Conservation (phyloP, 106 monocot species). For the Phalaenopsis aphrodite region DNA sequence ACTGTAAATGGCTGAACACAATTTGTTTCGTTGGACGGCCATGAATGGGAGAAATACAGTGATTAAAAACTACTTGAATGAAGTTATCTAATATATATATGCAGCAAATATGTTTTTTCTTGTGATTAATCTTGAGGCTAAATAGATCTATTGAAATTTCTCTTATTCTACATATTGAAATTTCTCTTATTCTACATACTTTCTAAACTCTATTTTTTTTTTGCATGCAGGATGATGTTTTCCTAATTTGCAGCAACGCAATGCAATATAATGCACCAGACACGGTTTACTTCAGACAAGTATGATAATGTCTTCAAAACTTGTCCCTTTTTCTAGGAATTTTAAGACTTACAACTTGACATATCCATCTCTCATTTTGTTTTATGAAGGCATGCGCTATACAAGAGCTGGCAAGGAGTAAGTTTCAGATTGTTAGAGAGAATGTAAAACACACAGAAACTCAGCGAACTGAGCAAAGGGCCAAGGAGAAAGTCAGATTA, state of each 20-base stretch:
- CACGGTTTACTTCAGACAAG: conserved; percentile 60
- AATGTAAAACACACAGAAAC: conserved; percentile 20
- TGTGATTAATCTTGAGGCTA: not conserved
- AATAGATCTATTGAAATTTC: not conserved
- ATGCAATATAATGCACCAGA: conserved; percentile 83
- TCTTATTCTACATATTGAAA: not conserved
- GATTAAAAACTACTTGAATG: not conserved
- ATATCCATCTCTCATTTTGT: conserved; percentile 1
- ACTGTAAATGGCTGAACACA: not conserved
- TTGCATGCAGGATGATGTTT: conserved; percentile 63
- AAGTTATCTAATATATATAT: not conserved
- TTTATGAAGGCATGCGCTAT: conserved; percentile 61
- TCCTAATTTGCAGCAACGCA: conserved; percentile 69
- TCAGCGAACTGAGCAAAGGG: conserved; percentile 18
- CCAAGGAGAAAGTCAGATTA: conserved; percentile 21
- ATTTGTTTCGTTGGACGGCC: not conserved
- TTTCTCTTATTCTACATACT: not conserved
- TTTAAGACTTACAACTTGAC: not conserved
- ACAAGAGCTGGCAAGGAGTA: conserved; percentile 79
- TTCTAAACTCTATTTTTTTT: not conserved
- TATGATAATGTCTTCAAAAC: not conserved
- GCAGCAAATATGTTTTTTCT: not conserved
- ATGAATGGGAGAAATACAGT: not conserved
- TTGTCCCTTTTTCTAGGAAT: not conserved
- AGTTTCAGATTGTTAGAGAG: conserved; percentile 56